Base-by-base conservation (phyloP, 2,329 filamentous ascomycete genomes). In the Coniochaeta sp. region DNA sequence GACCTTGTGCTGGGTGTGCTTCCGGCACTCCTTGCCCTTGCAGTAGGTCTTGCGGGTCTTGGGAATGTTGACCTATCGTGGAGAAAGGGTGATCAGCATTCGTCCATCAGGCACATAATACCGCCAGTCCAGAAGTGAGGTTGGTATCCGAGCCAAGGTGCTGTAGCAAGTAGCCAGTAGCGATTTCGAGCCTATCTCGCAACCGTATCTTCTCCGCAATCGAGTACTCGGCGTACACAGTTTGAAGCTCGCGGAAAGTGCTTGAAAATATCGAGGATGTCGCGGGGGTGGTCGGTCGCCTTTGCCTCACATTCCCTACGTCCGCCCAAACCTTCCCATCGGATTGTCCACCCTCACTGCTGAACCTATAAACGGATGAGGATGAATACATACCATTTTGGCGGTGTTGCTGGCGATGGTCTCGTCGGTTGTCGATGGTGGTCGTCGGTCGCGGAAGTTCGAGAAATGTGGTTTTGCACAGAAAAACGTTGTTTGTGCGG, bases 31-130 rank as follows among this genome's bases (percentile, higher is more conserved):
- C 82, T 87, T 90, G 82, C 87, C 87, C 84, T 91, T 91, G 88
- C 89, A 92, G 82, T 89, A 93, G 75, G 89, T 92, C 79, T 88
- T 86, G 78, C 92, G 88, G 79, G 92, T 96, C 86, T 96, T 96
- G 76, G 93, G 92, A 84, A 96, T 90, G 90, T 96, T 96, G 85
- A 96, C 92, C 93, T 93, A 28, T 52, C 47, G 70, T 66, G 59
- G 42, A 36, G 61, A 61, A 61, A 66, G 64, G 60, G 67, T n/a
- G 6, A 72, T 75, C 70, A 73, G 70, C 69, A 44, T 58, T 47
- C 24, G 24, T 28, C 47, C 26, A 28, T 52, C 47, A 52, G 24
- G 7, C n/a, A 17, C 4, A n/a, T 28, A 8, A 52, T 40, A 17
- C 10, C 8, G 47, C 47, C 26, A 17, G 22, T n/a, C 22, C 47